These are phyloP conservation scores for Aspergillus terreus DNA, from an alignment of 2,329 filamentous ascomycete species.

Conservation along the genomic window DNA sequence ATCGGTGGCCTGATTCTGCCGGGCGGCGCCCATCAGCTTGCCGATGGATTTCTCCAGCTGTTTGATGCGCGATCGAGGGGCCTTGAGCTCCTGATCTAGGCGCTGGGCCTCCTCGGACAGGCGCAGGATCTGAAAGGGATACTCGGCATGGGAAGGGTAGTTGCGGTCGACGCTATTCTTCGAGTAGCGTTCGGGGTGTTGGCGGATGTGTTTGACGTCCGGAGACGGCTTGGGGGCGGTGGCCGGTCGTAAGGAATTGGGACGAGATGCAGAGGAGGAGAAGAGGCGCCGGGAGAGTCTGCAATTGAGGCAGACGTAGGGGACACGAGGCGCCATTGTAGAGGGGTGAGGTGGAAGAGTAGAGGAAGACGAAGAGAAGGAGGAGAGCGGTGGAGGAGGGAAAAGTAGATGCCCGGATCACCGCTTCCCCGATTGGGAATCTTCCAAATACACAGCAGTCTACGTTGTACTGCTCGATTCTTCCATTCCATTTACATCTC, in stretches of 20 bases:
- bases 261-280: slow-evolving; percentile 16
- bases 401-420: slow-evolving; percentile 4
- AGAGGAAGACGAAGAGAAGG: neutral
- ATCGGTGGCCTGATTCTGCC: slow-evolving; percentile 14
- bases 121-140: slow-evolving; percentile 51
- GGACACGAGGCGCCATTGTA: slow-evolving; percentile 23
- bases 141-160: slow-evolving; percentile 57
- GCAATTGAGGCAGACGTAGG: slow-evolving; percentile 36
- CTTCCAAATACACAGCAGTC: slow-evolving; percentile 23
- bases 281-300: slow-evolving; percentile 18
- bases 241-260: slow-evolving; percentile 51
- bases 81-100: slow-evolving; percentile 38
- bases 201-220: slow-evolving; percentile 85
- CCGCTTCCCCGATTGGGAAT: slow-evolving; percentile 13
- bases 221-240: slow-evolving; percentile 74
- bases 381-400: slow-evolving; percentile 1
- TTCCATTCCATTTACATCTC: too few relatives aligned
- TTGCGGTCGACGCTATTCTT: slow-evolving; percentile 83
- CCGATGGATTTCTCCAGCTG: slow-evolving; percentile 41
- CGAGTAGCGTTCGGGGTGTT: slow-evolving; percentile 75
- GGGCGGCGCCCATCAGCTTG: slow-evolving; percentile 26
- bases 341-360: neutral
- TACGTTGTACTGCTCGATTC: neutral
- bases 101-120: slow-evolving; percentile 35
- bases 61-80: slow-evolving; percentile 42